Base-by-base conservation (phyloP, 2,329 filamentous ascomycete species). In the Xylariaceae sp. region DNA sequence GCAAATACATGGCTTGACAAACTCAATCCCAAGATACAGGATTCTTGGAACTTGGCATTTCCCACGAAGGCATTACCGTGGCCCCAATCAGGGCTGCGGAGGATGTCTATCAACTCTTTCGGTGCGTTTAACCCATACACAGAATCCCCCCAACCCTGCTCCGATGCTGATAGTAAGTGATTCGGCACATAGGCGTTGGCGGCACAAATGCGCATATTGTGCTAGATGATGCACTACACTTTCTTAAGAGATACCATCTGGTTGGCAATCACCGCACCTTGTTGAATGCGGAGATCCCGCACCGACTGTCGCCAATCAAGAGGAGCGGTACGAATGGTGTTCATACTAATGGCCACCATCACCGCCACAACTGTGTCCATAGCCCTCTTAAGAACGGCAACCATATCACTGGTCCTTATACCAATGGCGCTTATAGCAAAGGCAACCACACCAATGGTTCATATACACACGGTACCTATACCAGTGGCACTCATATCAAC, bases 21-120 rank as follows among this genome's bases (percentile, higher is more conserved):
- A 25, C 43, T 45, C 10, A 54, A 48, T 27, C 48, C 47, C 6
- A 50, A 50, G 38, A 54, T 54, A 16, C 40, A 40, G n/a, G 22
- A 22, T 19, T 44, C 37, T 10, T 48, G 47, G 47, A 27, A 50
- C 35, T 42, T 54, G 3, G 23, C 37, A 25, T 54, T 54, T 25
- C 49, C 49, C 11, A 54, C 52, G 11, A 37, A 47, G 32, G 20
- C 47, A 17, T 34, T 50, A 12, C 29, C 23, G 4, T 54, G 47
- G 49, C 49, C 52, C 6, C 44, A 54, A 25, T 10, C 42, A 32
- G 52, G 49, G 11, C 23, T 54, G 7, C 47, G 52, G n/a, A 36
- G 52, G 37, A 49, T 53, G 47, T 55, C 52, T 4, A 50, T 52
- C 14, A 52, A 52, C 40, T 47, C 44, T 2, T 48, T 50, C n/a